phyloP scores from a whole-genome alignment of 2,329 filamentous ascomycete species.

The Pseudocercospora musae region DNA sequence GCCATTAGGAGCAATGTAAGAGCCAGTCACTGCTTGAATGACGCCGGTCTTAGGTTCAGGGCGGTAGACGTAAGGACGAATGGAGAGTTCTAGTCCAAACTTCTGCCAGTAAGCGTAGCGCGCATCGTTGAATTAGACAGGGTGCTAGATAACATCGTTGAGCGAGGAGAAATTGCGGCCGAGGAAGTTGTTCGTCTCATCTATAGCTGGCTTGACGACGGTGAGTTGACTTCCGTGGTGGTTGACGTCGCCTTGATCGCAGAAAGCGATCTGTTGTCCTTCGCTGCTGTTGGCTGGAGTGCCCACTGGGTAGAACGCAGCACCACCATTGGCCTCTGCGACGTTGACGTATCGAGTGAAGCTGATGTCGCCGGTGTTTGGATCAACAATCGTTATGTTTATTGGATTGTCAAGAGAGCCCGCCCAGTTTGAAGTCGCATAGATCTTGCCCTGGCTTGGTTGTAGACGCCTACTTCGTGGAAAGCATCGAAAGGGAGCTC shows the following conservation, averaged over 20 bases:
- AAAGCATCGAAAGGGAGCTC: conserved; percentile 32
- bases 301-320: conserved; percentile 33
- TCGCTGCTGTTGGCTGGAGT: conserved; percentile 30
- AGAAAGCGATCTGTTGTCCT: conserved; percentile 35
- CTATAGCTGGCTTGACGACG: conserved; percentile 29
- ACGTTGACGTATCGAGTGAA: conserved; percentile 30
- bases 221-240: conserved; percentile 28
- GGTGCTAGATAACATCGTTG: conserved; percentile 56
- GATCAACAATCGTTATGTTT: conserved; percentile 36
- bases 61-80: conserved; percentile 59
- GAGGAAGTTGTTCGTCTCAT: conserved; percentile 50
- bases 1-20: conserved; percentile 56
- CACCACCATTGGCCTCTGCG: conserved; percentile 32
- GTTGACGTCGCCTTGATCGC: conserved; percentile 32
- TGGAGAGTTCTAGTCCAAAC: conserved; percentile 52
- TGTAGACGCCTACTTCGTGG: conserved; percentile 42
- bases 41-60: conserved; percentile 52
- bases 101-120: conserved; percentile 49
- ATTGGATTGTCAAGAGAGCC: conserved; percentile 32
- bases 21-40: conserved; percentile 56
- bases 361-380: conserved; percentile 28
- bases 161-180: conserved; percentile 61
- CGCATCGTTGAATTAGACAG: conserved; percentile 60
- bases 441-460: conserved; percentile 39
- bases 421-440: conserved; percentile 43